Evolutionary conservation across 768 basidiomycete species (phyloP), one percentile per base, ranked within the genome.

Genomic region (Tremella yokohamensis): DNA sequence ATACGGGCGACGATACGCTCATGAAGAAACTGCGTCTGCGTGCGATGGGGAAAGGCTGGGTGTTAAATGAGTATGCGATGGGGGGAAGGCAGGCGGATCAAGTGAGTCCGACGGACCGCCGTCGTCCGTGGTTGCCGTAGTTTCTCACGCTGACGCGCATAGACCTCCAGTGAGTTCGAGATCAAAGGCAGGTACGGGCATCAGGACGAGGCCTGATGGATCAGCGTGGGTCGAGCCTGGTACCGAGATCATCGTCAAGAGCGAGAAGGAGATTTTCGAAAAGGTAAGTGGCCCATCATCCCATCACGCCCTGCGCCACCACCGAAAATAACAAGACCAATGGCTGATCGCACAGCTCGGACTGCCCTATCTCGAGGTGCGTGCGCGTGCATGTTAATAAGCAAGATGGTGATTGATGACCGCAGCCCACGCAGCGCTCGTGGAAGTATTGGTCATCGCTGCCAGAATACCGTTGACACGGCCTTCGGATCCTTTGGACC

Each of bases 41-140:
- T 26, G 74, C 74, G 12, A 59, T 59, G 22, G 34, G 48, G 7
- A 69, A 68, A 54, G 64, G 64, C 2, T 67, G 67, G 64, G 58
- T 64, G 0, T 50, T 76, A 54, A 76, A 76, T 61, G 74, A 74
- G 66, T 76, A 76, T 58, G 66, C 57, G 0, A 74, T 76, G 72
- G 72, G 70, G 2, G n/a, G 56, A 54, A 56, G 65, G 48, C 26
- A 25, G 18, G 34, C 16, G 26, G 51, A 38, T 52, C 34, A 29
- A 8, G 19, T 9, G 59, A 54, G 12, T 38, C 53, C 26, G 61
- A 60, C 49, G 45, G 63, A 54, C 2, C 11, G 8, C 19, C 40
- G 38, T 40, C 29, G 29, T 6, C 29, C 40, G 38, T 40, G 6
- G 29, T 6, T 11, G 12, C 11, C 26, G 19, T n/a, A 15, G 16